Evolutionary conservation across 2,329 filamentous ascomycete genomes (phyloP).

Genomic region (Colletotrichum sp.): DNA sequence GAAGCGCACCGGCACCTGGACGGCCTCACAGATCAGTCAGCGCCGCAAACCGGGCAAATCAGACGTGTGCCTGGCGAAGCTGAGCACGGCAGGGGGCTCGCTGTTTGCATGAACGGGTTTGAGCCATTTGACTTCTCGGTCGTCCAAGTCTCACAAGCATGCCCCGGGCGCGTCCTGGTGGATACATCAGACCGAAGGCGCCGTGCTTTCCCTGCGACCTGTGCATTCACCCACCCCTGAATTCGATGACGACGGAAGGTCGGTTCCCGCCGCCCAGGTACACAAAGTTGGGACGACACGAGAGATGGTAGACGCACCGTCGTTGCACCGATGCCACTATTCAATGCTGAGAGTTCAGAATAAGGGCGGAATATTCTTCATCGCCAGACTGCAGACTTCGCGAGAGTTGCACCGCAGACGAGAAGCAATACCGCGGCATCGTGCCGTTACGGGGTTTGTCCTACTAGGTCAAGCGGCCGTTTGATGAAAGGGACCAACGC

Average conservation of each 20-base stretch:
- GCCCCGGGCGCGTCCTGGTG: neutral
- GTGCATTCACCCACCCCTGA: neutral
- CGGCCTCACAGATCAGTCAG: neutral
- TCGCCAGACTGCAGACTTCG: neutral
- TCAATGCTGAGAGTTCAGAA: neutral
- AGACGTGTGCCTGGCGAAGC: neutral
- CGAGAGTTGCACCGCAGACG: neutral
- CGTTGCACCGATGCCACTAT: neutral
- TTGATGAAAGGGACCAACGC: neutral
- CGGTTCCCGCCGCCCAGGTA: neutral
- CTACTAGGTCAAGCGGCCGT: neutral
- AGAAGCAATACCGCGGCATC: neutral
- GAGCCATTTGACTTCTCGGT: constrained; percentile 4
- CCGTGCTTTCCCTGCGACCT: neutral
- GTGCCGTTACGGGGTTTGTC: neutral
- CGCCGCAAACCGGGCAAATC: neutral
- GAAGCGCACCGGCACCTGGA: neutral
- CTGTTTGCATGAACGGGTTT: constrained; percentile 6
- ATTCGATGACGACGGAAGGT: constrained; percentile 8
- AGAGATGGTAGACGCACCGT: neutral
- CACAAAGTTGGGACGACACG: constrained; percentile 13
- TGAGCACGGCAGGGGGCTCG: neutral
- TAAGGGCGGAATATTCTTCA: neutral
- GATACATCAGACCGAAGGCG: neutral
- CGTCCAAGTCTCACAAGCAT: constrained; percentile 9